Base-by-base conservation (phyloP, 176 grass and related monocot species). In the Cenchrus fungigraminus region DNA sequence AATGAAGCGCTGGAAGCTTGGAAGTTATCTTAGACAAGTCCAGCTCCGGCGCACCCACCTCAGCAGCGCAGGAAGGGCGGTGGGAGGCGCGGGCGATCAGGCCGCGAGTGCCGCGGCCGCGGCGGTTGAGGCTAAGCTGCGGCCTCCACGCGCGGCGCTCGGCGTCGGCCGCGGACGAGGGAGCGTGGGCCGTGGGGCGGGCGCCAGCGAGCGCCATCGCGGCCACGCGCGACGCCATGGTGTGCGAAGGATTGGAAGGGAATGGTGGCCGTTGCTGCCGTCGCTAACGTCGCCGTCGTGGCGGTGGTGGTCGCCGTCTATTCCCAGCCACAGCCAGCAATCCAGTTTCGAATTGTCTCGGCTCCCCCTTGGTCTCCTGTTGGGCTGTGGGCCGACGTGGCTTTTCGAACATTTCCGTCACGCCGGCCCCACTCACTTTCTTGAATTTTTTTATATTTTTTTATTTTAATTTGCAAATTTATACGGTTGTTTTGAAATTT, bases 211-310 rank as follows among this genome's bases (percentile, higher is more conserved):
- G 56, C 84, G 78, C 54, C 79, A 79, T 68, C 61, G 80, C 74
- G 62, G 75, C 68, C 52, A 74, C 78, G 67, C 72, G 75, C 37
- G 87, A 87, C 60, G 87, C 84, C 91, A 92, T 90, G 87, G 31
- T 78, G 70, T 74, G 2, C 29, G 86, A 80, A 22, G 22, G 46
- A 54, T 20, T 40, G 84, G 68, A 79, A 60, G 63, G 68, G 75
- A 74, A 77, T 44, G 20, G 63, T 74, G 57, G 37, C 56, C 55
- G 81, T 60, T 1, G 71, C 46, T 32, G 79, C 73, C 72, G 80
- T 32, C 9, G 85, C 20, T 47, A 65, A 78, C 78, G 86, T 88
- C 79, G 71, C 63, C 76, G 77, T 80, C 63, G 72, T 32, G 82
- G 71, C 29, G 37, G 25, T 25, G 15, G 83, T 66, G 72, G 84